These are phyloP conservation scores for Camelina laxa DNA, from an alignment of 345 rosid genomes.

Conservation along the genomic window DNA sequence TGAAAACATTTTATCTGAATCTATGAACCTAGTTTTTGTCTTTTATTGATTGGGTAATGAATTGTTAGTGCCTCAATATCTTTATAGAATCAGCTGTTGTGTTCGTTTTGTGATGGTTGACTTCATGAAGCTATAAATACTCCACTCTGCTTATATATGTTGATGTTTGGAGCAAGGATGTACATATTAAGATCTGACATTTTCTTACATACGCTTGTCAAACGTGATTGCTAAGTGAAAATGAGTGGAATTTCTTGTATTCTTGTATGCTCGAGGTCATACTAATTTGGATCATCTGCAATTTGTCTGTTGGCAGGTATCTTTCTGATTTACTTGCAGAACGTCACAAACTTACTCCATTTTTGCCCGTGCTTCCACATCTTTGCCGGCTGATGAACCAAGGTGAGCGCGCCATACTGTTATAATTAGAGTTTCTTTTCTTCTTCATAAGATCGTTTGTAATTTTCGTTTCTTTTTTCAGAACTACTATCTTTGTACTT, in stretches of 20 bases:
- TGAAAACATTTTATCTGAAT: neutral
- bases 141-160: neutral
- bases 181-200: neutral
- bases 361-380: slow-evolving; percentile 74
- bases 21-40: neutral
- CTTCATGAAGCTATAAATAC: slow-evolving; percentile 16
- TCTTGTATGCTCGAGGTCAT: slow-evolving; percentile 28
- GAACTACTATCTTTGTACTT: neutral
- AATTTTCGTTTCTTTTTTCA: slow-evolving; percentile 12
- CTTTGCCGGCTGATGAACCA: slow-evolving; percentile 73
- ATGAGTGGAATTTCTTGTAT: slow-evolving; percentile 24
- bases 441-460: slow-evolving; percentile 10
- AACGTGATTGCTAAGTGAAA: slow-evolving; percentile 8
- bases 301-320: slow-evolving; percentile 58
- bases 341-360: slow-evolving; percentile 76
- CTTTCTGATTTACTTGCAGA: slow-evolving; percentile 78
- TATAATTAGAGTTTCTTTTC: slow-evolving; percentile 18
- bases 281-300: slow-evolving; percentile 16
- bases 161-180: slow-evolving; percentile 15
- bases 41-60: neutral
- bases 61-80: neutral
- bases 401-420: slow-evolving; percentile 63
- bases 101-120: neutral
- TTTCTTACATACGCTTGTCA: neutral
- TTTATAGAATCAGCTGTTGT: slow-evolving; percentile 18